A percentile compares a stretch with the other conserved stretches of the same genome.
phyloP scores from a whole-genome alignment of 192 early-diverging fungal genomes.

The Spizellomyces sp. region DNA sequence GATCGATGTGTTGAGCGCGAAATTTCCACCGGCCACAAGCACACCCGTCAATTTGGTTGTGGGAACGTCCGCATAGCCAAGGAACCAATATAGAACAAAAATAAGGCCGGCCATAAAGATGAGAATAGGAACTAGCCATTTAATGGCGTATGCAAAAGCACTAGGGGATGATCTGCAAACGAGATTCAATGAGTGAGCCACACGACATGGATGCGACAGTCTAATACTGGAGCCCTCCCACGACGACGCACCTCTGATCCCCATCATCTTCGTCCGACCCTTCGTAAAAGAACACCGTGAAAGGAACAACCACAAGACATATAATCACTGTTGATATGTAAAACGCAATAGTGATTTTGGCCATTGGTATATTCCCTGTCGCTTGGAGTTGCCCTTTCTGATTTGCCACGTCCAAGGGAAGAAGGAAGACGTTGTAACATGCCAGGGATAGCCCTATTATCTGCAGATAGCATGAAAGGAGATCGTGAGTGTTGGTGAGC shows the following conservation, averaged over 20 bases:
- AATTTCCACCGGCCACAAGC: constrained; percentile 17
- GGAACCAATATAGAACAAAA: constrained; percentile 49
- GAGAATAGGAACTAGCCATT: constrained; percentile 56
- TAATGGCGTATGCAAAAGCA: constrained; percentile 52
- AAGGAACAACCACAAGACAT: constrained; percentile 53
- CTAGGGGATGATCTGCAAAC: constrained; percentile 20
- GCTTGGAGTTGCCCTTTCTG: constrained; percentile 43
- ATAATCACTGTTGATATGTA: constrained; percentile 53
- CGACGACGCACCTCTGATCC: constrained; percentile 35
- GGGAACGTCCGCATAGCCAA: constrained; percentile 49
- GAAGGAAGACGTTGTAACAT: constrained; percentile 59
- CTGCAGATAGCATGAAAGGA: constrained; percentile 24
- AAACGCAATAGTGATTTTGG: constrained; percentile 46
- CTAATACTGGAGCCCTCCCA: neutral
- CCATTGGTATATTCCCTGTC: constrained; percentile 56
- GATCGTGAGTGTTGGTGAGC: neutral
- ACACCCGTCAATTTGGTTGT: constrained; percentile 28
- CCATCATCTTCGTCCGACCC: constrained; percentile 56
- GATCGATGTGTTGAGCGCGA: neutral
- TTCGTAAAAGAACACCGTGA: constrained; percentile 68
- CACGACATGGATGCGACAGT: neutral
- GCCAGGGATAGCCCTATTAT: constrained; percentile 49
- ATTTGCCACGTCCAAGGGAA: constrained; percentile 67
- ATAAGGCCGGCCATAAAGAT: constrained; percentile 48
- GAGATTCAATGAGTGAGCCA: neutral